phyloP scores from a whole-genome alignment of 345 rosid genomes.

The Cochlearia excelsa region DNA sequence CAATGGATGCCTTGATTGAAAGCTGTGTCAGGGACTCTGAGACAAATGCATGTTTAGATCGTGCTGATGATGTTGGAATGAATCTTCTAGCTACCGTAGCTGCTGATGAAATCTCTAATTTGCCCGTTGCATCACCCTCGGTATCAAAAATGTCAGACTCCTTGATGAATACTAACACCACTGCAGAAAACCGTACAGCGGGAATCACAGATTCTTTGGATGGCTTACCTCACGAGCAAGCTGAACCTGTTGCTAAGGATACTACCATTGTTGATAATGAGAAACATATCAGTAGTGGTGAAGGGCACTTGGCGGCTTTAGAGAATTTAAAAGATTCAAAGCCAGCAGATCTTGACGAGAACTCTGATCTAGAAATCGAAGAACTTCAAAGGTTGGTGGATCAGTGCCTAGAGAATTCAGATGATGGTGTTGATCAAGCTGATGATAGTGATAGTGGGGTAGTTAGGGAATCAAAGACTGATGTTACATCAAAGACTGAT shows the following conservation, averaged over 20 bases:
- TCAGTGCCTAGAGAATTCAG: slow-evolving; percentile 41
- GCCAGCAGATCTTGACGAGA: slow-evolving; percentile 31
- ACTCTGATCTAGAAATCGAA: slow-evolving; percentile 30
- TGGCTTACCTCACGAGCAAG: slow-evolving; percentile 32
- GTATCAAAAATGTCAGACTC: slow-evolving; percentile 45
- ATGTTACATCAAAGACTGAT: slow-evolving; percentile 12
- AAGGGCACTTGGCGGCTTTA: slow-evolving; percentile 25
- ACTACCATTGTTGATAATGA: slow-evolving; percentile 36
- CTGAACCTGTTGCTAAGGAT: slow-evolving; percentile 34
- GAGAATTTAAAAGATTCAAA: slow-evolving; percentile 32
- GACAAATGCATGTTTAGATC: slow-evolving; percentile 43
- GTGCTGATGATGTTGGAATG: slow-evolving; percentile 88
- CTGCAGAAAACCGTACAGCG: slow-evolving; percentile 39
- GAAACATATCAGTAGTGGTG: slow-evolving; percentile 28
- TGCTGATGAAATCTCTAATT: slow-evolving; percentile 76
- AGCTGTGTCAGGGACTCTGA: slow-evolving; percentile 76
- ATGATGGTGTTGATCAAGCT: slow-evolving; percentile 7
- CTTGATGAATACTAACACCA: slow-evolving; percentile 37
- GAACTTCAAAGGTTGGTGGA: slow-evolving; percentile 38
- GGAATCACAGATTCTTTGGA: slow-evolving; percentile 32
- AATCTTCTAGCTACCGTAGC: slow-evolving; percentile 93
- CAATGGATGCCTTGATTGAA: slow-evolving; percentile 86
- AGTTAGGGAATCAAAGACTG: neutral
- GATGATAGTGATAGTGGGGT: neutral
- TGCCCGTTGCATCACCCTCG: slow-evolving; percentile 54